Percentiles rank a stretch among this genome's conserved stretches.
Conservation (phyloP, 192 early-diverging fungal species). For the Diversispora eburnea region DNA sequence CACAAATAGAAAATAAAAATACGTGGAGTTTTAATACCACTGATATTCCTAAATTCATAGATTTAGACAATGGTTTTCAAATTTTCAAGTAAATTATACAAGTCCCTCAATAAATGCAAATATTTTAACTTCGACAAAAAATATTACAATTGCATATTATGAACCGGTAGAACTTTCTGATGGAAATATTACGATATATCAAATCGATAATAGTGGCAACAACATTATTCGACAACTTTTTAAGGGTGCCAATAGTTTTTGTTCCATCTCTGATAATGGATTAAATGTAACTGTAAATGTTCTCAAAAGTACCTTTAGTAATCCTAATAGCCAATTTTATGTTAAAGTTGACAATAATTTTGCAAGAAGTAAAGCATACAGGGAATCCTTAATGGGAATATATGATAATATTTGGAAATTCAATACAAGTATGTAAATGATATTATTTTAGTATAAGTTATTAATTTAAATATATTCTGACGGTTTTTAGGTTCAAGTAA, state of each 20-base stretch:
- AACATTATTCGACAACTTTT: not conserved
- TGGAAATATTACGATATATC: not conserved
- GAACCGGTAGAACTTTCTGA: not conserved
- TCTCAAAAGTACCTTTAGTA: not conserved
- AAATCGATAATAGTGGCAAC: not conserved
- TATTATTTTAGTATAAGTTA: too few species aligned
- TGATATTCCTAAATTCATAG: too few species aligned
- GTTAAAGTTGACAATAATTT: slow-evolving; percentile 10
- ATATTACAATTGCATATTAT: not conserved
- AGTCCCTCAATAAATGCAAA: not conserved
- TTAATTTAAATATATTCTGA: too few species aligned
- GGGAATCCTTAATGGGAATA: not conserved
- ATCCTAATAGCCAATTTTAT: not conserved
- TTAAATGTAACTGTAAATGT: not conserved
- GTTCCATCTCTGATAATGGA: not conserved
- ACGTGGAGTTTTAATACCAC: too few species aligned
- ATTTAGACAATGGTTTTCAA: not conserved
- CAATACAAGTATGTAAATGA: not conserved
- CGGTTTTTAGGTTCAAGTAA: too few species aligned
- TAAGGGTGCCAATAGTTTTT: too few species aligned
- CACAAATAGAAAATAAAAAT: too few species aligned
- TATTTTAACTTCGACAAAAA: not conserved
- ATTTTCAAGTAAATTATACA: not conserved
- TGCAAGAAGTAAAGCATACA: not conserved
- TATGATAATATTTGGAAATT: not conserved